phyloP scores from a whole-genome alignment of 2,329 filamentous ascomycete species.

The Bisporella sp. region DNA sequence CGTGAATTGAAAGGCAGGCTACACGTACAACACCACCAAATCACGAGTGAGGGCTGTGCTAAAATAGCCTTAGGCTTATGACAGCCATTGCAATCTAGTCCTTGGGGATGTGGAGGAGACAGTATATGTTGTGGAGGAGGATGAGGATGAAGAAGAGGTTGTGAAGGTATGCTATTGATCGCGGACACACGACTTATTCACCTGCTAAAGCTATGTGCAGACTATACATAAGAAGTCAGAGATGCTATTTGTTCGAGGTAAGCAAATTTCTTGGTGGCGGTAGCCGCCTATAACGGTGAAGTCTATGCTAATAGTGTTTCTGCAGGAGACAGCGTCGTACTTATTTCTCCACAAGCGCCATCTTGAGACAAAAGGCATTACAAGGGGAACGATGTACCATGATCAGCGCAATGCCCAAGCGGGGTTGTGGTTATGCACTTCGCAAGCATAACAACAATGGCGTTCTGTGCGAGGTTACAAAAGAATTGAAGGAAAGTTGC shows the following conservation, averaged over 20 bases:
- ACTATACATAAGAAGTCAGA: constrained; percentile 95
- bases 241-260: constrained; percentile 97
- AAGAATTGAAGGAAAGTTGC: too few relatives aligned
- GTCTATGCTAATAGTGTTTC: constrained; percentile 5
- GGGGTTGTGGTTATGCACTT: too few relatives aligned
- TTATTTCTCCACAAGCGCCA: constrained; percentile 51
- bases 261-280: constrained; percentile 15
- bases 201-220: constrained; percentile 35
- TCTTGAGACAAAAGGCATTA: constrained; percentile 10
- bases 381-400: too few relatives aligned
- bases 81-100: constrained; percentile 96
- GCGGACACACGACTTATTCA: not conserved
- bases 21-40: constrained; percentile 58
- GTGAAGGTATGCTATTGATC: constrained; percentile 53
- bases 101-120: constrained; percentile 96
- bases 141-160: constrained; percentile 71
- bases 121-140: constrained; percentile 87
- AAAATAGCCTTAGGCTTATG: constrained; percentile 66
- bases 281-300: too few relatives aligned
- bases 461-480: too few relatives aligned
- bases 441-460: too few relatives aligned
- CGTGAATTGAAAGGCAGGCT: constrained; percentile 91
- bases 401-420: too few relatives aligned
- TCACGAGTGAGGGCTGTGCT: constrained; percentile 13
- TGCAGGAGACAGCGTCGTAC: constrained; percentile 63